Evolutionary conservation across 768 basidiomycete species (phyloP), one percentile per base, ranked within the genome.

Genomic region (Leccinum subtestaceum): DNA sequence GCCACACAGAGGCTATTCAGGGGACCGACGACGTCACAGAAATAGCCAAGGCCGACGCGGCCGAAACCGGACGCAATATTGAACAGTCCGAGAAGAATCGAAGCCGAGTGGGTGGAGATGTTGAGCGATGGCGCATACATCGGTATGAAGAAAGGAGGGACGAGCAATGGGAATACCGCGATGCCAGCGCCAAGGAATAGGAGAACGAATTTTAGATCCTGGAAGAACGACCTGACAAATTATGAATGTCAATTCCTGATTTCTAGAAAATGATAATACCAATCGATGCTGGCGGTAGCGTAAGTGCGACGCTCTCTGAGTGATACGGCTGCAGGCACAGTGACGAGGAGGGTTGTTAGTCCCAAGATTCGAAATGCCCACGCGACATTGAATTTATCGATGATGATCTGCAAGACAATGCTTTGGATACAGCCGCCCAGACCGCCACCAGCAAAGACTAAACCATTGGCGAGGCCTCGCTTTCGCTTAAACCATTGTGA

Each of bases 161-260:
- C 72, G 36, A 77, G 70, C 9, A 74, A 58, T n/a, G 72, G 74
- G 56, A 77, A 76, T 15, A 72, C 73, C 25, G 68, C 72, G 25
- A 74, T 59, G n/a, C 64, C 72, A 31, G 69, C 71, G 4, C 70
- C 72, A n/a, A 74, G 34, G 57, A 69, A 74, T 7, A 75, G 64
- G 7, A 67, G 55, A 13, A 66, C 52, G 25, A 68, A 71, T 46
- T 69, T 70, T 6, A 52, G 52, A 60, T 75, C 72, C 53, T 54
- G 62, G 61, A 74, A 74, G 4, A 74, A 53, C 50, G 64, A 65
- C 70, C 72, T 72, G 51, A 21, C 25, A 36, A 46, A 25, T 48
- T 5, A 32, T 63, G 10, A 56, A 54, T 21, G 9, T 5, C 15
- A 5, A 50, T 15, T 23, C 38, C 13, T 9, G 19, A 19, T 48